A percentile compares a stretch with the other conserved stretches of the same genome.
phyloP scores from a whole-genome alignment of 345 rosid genomes.

The Gynandropsis gynandra region DNA sequence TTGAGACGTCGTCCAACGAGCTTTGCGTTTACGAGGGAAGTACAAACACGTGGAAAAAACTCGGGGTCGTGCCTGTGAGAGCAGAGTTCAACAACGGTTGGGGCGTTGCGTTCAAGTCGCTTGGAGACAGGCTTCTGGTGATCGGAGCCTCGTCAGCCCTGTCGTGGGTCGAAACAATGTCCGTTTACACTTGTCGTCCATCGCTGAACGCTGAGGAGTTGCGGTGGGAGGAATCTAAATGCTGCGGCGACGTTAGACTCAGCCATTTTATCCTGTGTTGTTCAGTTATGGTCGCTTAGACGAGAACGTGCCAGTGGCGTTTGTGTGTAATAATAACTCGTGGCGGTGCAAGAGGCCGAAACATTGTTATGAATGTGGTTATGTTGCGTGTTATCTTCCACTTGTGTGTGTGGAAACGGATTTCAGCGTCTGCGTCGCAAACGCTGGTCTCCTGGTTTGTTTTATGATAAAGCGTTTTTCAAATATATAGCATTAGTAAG shows the following conservation, averaged over 20 bases:
- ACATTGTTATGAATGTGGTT: too few species aligned
- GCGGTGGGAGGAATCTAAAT: constrained; percentile 21
- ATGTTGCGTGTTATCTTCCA: too few species aligned
- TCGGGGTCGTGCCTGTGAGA: constrained; percentile 68
- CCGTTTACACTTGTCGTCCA: constrained; percentile 67
- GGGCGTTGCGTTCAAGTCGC: constrained; percentile 93
- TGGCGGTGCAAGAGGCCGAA: not conserved
- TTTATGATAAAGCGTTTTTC: too few species aligned
- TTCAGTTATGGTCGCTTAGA: constrained; percentile 16
- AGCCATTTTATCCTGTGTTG: not conserved
- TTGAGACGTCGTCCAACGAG: constrained; percentile 60
- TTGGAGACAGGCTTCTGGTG: constrained; percentile 70
- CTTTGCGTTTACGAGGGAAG: constrained; percentile 51
- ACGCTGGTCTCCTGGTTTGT: too few species aligned
- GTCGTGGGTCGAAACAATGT: constrained; percentile 40
- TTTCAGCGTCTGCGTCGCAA: too few species aligned
- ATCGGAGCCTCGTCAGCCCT: constrained; percentile 53
- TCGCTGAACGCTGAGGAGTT: constrained; percentile 26
- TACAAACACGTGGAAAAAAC: constrained; percentile 58
- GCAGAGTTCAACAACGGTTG: constrained; percentile 69
- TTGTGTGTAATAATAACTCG: not conserved
- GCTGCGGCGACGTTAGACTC: not conserved
- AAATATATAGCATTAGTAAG: too few species aligned
- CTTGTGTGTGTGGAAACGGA: too few species aligned
- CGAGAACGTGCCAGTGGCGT: not conserved